Evolutionary conservation across 495 filamentous ascomycete genomes (phyloP).

Genomic region (Clohesyomyces aquaticus): DNA sequence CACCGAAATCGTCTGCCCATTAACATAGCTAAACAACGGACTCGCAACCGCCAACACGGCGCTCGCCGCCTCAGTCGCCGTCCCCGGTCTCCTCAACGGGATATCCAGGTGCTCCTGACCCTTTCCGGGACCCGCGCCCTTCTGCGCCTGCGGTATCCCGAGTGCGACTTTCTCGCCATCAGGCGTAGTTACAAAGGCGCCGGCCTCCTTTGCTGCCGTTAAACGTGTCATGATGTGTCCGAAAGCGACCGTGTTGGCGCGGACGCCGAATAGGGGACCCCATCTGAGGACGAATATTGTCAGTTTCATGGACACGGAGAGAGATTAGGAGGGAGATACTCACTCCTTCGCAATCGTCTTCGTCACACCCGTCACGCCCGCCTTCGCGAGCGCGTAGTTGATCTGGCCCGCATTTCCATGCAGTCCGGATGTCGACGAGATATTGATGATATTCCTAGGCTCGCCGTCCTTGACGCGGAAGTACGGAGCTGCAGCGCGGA

Average conservation of each 20-base stretch:
- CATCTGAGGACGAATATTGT: constrained; percentile 53
- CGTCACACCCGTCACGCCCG: constrained; percentile 75
- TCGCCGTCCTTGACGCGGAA: constrained; percentile 85
- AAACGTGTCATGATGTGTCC: constrained; percentile 77
- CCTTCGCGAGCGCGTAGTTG: constrained; percentile 84
- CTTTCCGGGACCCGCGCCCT: constrained; percentile 42
- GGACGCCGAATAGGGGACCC: constrained; percentile 81
- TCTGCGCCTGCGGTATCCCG: constrained; percentile 69
- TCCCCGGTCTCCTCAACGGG: constrained; percentile 73
- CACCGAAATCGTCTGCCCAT: constrained; percentile 81
- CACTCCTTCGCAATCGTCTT: constrained; percentile 85
- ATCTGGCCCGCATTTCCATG: constrained; percentile 85
- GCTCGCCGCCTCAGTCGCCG: constrained; percentile 76
- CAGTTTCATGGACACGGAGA: neutral
- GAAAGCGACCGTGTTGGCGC: constrained; percentile 82
- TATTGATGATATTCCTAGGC: constrained; percentile 77
- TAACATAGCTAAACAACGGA: constrained; percentile 79
- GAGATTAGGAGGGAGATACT: neutral
- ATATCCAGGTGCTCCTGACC: constrained; percentile 62
- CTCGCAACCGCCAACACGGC: constrained; percentile 79
- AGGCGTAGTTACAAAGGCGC: constrained; percentile 73
- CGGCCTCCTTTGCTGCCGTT: constrained; percentile 78
- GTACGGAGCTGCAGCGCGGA: constrained; percentile 77
- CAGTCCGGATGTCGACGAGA: constrained; percentile 74
- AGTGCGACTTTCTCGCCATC: constrained; percentile 77